phyloP scores from a whole-genome alignment of 495 filamentous ascomycete species.

The Xylaria castorea region DNA sequence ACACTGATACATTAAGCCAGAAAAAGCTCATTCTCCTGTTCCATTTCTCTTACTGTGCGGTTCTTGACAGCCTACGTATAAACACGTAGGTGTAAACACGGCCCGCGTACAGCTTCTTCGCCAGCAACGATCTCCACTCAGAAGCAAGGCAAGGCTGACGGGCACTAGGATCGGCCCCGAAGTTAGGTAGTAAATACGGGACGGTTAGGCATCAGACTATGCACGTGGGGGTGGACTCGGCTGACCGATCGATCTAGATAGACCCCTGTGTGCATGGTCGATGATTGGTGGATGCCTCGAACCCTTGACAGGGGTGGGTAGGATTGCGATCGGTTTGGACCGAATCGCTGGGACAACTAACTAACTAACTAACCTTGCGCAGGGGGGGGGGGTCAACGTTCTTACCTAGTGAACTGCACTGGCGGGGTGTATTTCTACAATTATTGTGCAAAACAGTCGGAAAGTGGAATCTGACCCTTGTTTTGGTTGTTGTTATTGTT shows the following conservation, averaged over 20 bases:
- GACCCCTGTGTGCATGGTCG: background rate
- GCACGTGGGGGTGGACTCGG: background rate
- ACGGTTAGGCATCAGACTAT: background rate
- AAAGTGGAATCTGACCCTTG: no score
- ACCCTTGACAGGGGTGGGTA: background rate
- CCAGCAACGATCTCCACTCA: background rate
- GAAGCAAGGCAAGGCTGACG: background rate
- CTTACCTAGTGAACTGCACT: no score
- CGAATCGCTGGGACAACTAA: background rate
- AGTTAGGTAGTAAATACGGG: background rate
- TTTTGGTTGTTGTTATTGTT: background rate
- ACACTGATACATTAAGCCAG: background rate
- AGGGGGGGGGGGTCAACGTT: no score
- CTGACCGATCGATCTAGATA: background rate
- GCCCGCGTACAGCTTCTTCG: background rate
- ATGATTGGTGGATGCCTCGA: constrained; percentile 2
- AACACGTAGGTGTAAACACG: background rate
- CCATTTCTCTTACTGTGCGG: no score
- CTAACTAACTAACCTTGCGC: background rate
- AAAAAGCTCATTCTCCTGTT: background rate
- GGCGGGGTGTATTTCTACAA: no score
- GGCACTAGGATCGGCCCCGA: background rate
- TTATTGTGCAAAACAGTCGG: background rate
- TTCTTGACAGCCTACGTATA: background rate
- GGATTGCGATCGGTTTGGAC: background rate